Evolutionary conservation across 345 rosid species (phyloP).

Genomic region (Corymbia maculata): DNA sequence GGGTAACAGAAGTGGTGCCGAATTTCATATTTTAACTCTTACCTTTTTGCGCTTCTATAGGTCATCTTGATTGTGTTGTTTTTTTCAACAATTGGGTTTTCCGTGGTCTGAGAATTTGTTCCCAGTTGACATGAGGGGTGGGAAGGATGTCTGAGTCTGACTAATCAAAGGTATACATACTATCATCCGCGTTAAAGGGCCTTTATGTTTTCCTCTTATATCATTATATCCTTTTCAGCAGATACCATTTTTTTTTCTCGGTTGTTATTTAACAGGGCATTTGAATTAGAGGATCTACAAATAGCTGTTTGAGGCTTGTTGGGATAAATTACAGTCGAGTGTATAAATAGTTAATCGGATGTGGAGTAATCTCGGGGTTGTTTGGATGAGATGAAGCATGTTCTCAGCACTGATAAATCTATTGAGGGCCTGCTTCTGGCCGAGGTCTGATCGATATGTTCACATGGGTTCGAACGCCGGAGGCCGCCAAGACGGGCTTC

Average conservation of each 20-base stretch:
- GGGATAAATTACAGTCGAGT: neutral
- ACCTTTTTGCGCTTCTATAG: neutral
- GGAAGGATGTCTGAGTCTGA: neutral
- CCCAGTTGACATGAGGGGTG: neutral
- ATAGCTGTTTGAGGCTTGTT: neutral
- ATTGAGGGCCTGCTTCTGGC: conserved; percentile 28
- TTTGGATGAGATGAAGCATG: conserved; percentile 37
- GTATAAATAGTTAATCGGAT: neutral
- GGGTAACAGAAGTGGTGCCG: neutral
- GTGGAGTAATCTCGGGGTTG: neutral
- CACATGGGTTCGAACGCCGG: conserved; percentile 10
- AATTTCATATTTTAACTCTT: neutral
- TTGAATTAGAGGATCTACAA: neutral
- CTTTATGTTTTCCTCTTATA: neutral
- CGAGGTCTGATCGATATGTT: conserved; percentile 7
- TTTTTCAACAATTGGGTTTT: neutral
- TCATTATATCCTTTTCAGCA: neutral
- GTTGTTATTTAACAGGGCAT: neutral
- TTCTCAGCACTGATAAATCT: conserved; percentile 32
- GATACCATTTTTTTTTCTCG: neutral
- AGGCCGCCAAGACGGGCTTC: conserved; percentile 36
- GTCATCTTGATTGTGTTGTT: neutral
- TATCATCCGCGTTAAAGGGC: neutral
- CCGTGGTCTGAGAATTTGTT: neutral
- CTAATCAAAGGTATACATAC: neutral